Evolutionary conservation across 2,329 filamentous ascomycete species (phyloP).

Genomic region (Neonectria hederae): DNA sequence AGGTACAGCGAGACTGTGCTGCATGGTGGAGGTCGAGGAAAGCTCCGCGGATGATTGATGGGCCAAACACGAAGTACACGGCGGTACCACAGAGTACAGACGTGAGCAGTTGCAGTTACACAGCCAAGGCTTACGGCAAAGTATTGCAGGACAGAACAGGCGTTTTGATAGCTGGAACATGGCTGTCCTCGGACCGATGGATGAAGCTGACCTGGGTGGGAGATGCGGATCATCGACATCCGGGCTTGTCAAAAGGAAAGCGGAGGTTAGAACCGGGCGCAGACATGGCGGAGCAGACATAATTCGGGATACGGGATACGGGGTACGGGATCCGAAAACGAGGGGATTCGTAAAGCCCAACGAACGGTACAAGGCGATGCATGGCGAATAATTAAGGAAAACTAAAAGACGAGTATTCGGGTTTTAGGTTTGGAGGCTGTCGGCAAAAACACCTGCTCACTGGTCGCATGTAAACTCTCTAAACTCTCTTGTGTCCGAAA

Average conservation of each 20-base stretch:
- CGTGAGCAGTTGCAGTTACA: background rate
- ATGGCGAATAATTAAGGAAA: background rate
- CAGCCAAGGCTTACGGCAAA: background rate
- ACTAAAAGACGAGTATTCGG: background rate
- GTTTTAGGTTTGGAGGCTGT: background rate
- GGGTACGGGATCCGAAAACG: no score
- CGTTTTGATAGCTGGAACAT: background rate
- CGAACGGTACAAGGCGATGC: background rate
- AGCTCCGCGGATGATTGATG: background rate
- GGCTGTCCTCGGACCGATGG: background rate
- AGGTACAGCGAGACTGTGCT: background rate
- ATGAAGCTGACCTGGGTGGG: background rate
- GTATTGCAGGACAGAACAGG: background rate
- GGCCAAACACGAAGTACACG: background rate
- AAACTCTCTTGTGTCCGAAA: background rate
- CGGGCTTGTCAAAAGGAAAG: background rate
- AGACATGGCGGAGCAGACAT: background rate
- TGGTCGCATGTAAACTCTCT: background rate
- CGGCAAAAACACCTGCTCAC: background rate
- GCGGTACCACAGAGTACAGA: background rate
- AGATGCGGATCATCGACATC: background rate
- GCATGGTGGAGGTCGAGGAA: background rate
- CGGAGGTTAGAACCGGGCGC: background rate
- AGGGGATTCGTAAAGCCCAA: background rate
- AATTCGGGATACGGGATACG: background rate